phyloP scores from a whole-genome alignment of 768 basidiomycete species.

The Mycena galericulata region DNA sequence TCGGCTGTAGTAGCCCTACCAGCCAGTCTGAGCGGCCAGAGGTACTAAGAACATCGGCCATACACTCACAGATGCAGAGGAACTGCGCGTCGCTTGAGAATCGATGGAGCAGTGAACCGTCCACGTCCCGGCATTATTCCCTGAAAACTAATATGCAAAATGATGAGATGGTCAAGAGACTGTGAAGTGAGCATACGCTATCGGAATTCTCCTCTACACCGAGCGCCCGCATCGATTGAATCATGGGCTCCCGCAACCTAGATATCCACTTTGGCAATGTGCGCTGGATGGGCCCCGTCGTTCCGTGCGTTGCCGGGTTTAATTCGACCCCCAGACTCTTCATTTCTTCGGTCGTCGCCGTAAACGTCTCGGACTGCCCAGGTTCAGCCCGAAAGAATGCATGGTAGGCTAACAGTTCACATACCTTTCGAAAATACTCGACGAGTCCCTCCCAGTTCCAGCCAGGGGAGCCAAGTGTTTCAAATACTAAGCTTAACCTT shows the following conservation, averaged over 20 bases:
- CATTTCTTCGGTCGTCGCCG: constrained; percentile 6
- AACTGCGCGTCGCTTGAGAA: background rate
- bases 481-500: constrained; percentile 23
- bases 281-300: constrained; percentile 27
- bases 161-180: background rate
- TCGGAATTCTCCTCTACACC: constrained; percentile 26
- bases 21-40: no score
- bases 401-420: background rate
- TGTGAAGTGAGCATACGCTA: background rate
- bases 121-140: constrained; percentile 36
- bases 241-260: constrained; percentile 14
- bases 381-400: background rate
- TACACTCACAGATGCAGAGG: constrained; percentile 15
- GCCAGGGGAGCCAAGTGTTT: constrained; percentile 30
- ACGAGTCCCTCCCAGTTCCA: constrained; percentile 37
- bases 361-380: constrained; percentile 22
- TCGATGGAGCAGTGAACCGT: constrained; percentile 18
- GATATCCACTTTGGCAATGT: constrained; percentile 30
- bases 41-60: no score
- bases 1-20: no score
- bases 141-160: constrained; percentile 21
- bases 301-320: constrained; percentile 18
- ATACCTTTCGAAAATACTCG: constrained; percentile 35
- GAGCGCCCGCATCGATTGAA: background rate
- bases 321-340: constrained; percentile 1